Percentiles rank a stretch among this genome's conserved stretches.
Conservation (phyloP, 2,329 filamentous ascomycete genomes). For the Aspergillus awamori region DNA sequence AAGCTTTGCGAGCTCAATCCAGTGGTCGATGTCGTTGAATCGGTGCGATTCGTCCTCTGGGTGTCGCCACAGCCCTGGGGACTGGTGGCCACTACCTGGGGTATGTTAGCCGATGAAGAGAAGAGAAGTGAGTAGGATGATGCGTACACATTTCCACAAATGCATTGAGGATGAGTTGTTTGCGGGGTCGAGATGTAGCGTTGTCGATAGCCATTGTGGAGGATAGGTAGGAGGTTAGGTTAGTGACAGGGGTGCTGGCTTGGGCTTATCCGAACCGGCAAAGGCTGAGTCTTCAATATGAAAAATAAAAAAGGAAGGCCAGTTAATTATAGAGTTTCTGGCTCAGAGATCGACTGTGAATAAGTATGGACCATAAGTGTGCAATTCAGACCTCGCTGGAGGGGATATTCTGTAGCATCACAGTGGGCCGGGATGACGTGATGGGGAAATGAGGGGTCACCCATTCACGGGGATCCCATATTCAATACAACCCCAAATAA, state of each 20-base stretch:
- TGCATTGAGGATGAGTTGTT: slow-evolving; percentile 55
- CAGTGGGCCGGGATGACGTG: slow-evolving; percentile 41
- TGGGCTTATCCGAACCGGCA: not conserved
- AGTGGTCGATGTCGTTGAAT: slow-evolving; percentile 64
- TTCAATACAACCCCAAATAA: not conserved
- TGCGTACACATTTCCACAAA: slow-evolving; percentile 54
- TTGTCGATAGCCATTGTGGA: slow-evolving; percentile 5
- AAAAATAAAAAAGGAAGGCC: not conserved
- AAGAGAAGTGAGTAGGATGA: too few relatives aligned
- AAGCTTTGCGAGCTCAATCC: slow-evolving; percentile 62
- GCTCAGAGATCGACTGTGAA: not conserved
- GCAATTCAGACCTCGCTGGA: not conserved
- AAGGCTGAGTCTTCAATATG: not conserved
- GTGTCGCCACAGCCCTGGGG: slow-evolving; percentile 64
- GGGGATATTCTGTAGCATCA: slow-evolving; percentile 29
- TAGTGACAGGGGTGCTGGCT: not conserved
- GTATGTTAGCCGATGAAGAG: not conserved
- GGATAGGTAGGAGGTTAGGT: not conserved
- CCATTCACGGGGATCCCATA: not conserved
- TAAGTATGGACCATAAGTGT: not conserved
- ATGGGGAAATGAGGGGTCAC: slow-evolving; percentile 16
- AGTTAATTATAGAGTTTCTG: not conserved
- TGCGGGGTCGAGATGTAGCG: slow-evolving; percentile 31
- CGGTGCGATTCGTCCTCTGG: slow-evolving; percentile 64
- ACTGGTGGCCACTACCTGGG: slow-evolving; percentile 54